Conservation (phyloP, 257 asterid genomes). For the Solanum chiquidenum region DNA sequence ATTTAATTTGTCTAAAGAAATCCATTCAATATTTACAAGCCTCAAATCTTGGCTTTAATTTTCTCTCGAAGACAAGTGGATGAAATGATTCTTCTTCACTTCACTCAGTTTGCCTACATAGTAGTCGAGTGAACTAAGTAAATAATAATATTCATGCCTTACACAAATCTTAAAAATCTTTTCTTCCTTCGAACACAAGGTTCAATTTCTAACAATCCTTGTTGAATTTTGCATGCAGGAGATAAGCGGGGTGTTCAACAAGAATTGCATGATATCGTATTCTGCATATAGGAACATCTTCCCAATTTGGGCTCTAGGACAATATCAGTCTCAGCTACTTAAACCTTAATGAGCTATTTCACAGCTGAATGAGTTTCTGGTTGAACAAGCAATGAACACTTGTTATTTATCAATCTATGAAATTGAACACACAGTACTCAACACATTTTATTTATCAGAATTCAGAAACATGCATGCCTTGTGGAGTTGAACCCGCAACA, state of each 20-base stretch:
- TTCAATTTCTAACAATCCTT: not conserved
- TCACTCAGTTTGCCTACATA: not conserved
- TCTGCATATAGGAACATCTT: slow-evolving; percentile 10
- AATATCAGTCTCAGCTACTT: not conserved
- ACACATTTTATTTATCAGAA: no score
- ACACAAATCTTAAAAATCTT: not conserved
- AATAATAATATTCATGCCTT: not conserved
- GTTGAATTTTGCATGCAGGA: not conserved
- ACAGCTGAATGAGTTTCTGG: not conserved
- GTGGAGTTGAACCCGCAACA: not conserved
- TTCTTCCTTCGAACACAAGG: not conserved
- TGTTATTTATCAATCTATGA: no score
- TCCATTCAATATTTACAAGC: no score
- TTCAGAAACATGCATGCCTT: no score
- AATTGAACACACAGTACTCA: no score
- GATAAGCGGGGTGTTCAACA: not conserved
- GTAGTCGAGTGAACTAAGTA: not conserved
- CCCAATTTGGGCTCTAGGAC: slow-evolving; percentile 16
- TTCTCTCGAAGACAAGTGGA: not conserved
- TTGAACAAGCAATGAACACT: not conserved
- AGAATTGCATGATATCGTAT: slow-evolving; percentile 10
- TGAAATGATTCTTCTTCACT: not conserved
- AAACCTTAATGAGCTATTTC: not conserved
- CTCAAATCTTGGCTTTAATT: no score
- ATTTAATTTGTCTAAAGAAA: not conserved